Conservation (phyloP, 345 rosid species). For the Eucalyptus polyanthemos region DNA sequence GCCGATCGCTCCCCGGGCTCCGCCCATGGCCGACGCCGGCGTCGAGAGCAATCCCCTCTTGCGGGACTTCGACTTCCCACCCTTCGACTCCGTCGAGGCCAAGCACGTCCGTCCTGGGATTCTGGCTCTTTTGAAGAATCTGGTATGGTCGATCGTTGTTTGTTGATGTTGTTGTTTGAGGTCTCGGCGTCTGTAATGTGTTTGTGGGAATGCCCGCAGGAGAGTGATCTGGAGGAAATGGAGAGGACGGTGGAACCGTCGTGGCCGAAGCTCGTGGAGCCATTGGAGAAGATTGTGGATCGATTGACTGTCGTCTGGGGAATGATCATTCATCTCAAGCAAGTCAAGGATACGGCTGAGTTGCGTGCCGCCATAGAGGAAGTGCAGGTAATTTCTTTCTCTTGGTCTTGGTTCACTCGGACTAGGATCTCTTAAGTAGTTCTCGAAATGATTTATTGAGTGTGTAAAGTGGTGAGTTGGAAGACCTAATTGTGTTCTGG, state of each 20-base stretch:
- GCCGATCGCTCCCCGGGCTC: not conserved
- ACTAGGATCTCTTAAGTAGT: not conserved
- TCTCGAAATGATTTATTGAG: not conserved
- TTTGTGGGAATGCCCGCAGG: constrained; percentile 14
- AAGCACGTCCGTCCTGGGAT: constrained; percentile 70
- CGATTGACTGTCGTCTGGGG: constrained; percentile 65
- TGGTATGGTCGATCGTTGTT: constrained; percentile 13
- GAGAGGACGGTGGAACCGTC: constrained; percentile 66
- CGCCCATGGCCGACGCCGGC: constrained; percentile 9
- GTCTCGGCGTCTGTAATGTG: not conserved
- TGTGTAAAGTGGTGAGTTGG: not conserved
- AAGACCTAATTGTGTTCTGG: not conserved
- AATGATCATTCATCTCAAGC: constrained; percentile 66
- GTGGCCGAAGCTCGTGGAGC: constrained; percentile 89
- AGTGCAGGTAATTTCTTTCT: constrained; percentile 48
- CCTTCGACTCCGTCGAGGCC: constrained; percentile 55
- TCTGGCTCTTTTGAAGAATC: constrained; percentile 50
- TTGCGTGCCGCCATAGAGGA: constrained; percentile 91
- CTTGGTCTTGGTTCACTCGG: not conserved
- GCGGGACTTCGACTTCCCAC: constrained; percentile 66
- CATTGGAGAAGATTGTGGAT: constrained; percentile 80
- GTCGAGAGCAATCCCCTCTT: constrained; percentile 52
- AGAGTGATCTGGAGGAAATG: constrained; percentile 58
- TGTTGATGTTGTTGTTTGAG: not conserved
- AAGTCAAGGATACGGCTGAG: constrained; percentile 76